Base-by-base conservation (phyloP, 1,139 yeast genomes). In the Scheffersomyces segobiensis region DNA sequence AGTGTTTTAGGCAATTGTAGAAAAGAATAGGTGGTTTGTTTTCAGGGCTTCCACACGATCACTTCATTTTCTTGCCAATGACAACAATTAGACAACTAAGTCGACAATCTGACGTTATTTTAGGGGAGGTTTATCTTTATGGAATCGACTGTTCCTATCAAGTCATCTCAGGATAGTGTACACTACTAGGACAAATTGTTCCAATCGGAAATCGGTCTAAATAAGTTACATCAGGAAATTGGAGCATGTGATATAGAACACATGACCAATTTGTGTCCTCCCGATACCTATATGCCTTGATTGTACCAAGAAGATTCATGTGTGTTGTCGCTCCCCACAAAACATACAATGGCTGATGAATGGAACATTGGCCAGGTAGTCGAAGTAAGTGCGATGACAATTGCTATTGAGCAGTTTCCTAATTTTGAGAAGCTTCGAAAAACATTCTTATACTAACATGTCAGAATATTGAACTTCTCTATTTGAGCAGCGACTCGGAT, bases 401-500 rank as follows among this genome's bases (percentile, higher is more conserved):
- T 17, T 48, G 12, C 50, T 6, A 8, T 20, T 48, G 26, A 48
- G 17, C n/a, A 12, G 10, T 48, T 48, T 48, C 17, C 49, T 47
- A 19, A 12, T 19, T 18, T 18, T 10, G 6, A 8, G 17, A 20
- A 42, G 10, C n/a, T 18, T 52, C 10, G 1, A 18, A 20, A 8
- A 10, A 20, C 22, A 7, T 12, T 24, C 19, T 19, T 5, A 14
- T 55, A 50, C 61, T 60, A 60, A 60, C 59, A 47, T 21, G 14
- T 48, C 26, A 76, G 78, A 68, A 67, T 47, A 75, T 84, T 24
- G 81, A 81, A 58, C 60, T 68, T 5, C 71, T 85, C 65, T 75
- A 83, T 72, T 68, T 81, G 61, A 65, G 79, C 62, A 65, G 71
- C 69, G 73, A 84, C 71, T 79, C 86, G 1, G 58, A 67, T 0